Base-by-base conservation (phyloP, 805 yeast species). In the Kregervanrija delftensis region DNA sequence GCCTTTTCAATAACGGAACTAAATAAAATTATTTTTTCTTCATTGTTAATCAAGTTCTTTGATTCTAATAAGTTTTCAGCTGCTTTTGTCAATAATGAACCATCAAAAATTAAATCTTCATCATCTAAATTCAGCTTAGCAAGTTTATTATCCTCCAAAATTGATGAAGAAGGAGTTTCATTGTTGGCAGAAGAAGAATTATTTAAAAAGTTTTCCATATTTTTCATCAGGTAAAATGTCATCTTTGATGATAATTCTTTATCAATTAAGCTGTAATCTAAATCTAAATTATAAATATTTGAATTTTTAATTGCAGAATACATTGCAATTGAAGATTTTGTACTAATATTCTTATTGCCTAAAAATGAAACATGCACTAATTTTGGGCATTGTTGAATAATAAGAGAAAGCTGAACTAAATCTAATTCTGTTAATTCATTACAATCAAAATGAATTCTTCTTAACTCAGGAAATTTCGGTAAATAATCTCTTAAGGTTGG, bases 51-150 rank as follows among this genome's bases (percentile, higher is more conserved):
- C 9, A 51, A 41, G 39, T 56, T 56, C 47, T 64, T 66, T 30
- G 63, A 67, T 41, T 69, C 76, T 44, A 85, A 61, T 44, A 85
- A 61, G 47, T 77, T 76, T 49, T 81, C 88, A 0, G 90, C 91
- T 2, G 87, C 76, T 59, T 82, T 83, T 55, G 87, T 81, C 40
- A 85, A 69, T 45, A 85, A 65, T 0, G 88, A 74, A 5, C 91
- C 93, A 64, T 84, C 91, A 59, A 81, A 83, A 60, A 85, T 72
- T 40, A 85, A 67, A 50, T 85, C 91, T 58, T 74, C 85, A 32
- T 64, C 63, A 33, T 52, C 53, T 30, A 50, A 45, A 11, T 41
- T 47, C 3, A 33, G 6, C 6, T 49, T 50, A 22, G 28, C 28
- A 22, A 22, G 8, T 6, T 22, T 22, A 22, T 22, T 6, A 22